Evolutionary conservation across 2,329 filamentous ascomycete genomes (phyloP).

Genomic region (Talaromyces sp.): DNA sequence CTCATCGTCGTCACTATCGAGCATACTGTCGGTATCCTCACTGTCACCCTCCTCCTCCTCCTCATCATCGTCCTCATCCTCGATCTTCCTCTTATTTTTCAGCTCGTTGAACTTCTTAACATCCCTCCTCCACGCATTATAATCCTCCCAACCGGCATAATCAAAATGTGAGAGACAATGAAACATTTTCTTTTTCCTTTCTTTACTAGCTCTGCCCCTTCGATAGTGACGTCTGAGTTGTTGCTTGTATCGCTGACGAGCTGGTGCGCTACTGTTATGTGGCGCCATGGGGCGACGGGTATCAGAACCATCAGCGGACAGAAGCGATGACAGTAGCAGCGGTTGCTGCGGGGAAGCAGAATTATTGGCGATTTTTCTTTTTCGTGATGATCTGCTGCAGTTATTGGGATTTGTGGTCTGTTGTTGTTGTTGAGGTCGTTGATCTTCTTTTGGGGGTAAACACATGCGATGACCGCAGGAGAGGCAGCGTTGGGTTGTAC

Average conservation of each 20-base stretch:
- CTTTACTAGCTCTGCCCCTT: neutral
- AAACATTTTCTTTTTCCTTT: neutral
- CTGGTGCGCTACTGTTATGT: neutral
- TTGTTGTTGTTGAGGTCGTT: too few relatives aligned
- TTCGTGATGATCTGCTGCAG: neutral
- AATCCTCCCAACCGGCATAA: conserved; percentile 48
- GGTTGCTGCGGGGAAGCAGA: neutral
- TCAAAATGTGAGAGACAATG: conserved; percentile 49
- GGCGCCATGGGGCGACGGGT: neutral
- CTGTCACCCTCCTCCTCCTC: neutral
- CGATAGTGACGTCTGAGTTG: neutral
- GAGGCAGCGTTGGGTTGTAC: conserved; percentile 49
- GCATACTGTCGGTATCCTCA: neutral
- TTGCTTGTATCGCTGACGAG: neutral
- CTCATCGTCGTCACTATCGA: neutral
- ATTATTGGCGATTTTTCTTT: neutral
- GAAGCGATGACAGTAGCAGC: neutral
- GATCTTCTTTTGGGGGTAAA: too few relatives aligned
- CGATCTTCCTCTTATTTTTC: conserved; percentile 2
- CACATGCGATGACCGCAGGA: conserved; percentile 53
- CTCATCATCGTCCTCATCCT: neutral
- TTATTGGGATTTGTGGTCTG: too few relatives aligned
- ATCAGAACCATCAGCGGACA: neutral
- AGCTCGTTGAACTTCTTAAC: neutral
- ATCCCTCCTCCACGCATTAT: conserved; percentile 39